Percentiles rank a stretch among this genome's conserved stretches.
Conservation (phyloP, 148 eudicot genomes). For the Gaultheria prostrata region DNA sequence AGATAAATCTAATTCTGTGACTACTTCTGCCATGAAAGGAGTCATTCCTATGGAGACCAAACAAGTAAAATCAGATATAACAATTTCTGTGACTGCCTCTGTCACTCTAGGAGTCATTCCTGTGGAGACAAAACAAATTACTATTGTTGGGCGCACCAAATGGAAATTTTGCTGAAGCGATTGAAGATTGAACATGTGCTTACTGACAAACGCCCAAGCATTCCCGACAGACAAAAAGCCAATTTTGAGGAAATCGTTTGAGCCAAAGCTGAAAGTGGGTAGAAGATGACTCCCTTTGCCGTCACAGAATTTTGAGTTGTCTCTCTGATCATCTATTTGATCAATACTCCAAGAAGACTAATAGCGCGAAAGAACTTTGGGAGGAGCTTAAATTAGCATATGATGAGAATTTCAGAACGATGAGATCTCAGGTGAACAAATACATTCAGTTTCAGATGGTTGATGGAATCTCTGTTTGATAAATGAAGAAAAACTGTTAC, state of each 20-base stretch:
- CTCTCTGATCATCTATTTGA: slow-evolving; percentile 61
- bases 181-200: slow-evolving; percentile 61
- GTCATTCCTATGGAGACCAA: slow-evolving; percentile 6
- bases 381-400: slow-evolving; percentile 56
- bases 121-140: slow-evolving; percentile 38
- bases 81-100: neutral
- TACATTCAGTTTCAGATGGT: slow-evolving; percentile 72
- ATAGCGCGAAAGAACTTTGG: slow-evolving; percentile 70
- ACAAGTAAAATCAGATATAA: neutral
- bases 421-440: slow-evolving; percentile 61
- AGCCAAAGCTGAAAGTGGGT: slow-evolving; percentile 53
- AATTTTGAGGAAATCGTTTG: slow-evolving; percentile 26
- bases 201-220: slow-evolving; percentile 51
- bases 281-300: slow-evolving; percentile 70
- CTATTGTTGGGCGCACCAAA: slow-evolving; percentile 53
- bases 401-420: slow-evolving; percentile 58
- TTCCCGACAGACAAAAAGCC: slow-evolving; percentile 22
- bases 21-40: neutral
- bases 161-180: slow-evolving; percentile 55
- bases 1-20: neutral
- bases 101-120: neutral
- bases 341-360: slow-evolving; percentile 40
- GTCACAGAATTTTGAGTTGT: slow-evolving; percentile 56
- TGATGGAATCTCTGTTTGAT: slow-evolving; percentile 58
- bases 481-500: too few species aligned